Evolutionary conservation across 75 land plant species (phyloP), one percentile per base, ranked within the genome.

Genomic region (Sequoiadendron giganteum): DNA sequence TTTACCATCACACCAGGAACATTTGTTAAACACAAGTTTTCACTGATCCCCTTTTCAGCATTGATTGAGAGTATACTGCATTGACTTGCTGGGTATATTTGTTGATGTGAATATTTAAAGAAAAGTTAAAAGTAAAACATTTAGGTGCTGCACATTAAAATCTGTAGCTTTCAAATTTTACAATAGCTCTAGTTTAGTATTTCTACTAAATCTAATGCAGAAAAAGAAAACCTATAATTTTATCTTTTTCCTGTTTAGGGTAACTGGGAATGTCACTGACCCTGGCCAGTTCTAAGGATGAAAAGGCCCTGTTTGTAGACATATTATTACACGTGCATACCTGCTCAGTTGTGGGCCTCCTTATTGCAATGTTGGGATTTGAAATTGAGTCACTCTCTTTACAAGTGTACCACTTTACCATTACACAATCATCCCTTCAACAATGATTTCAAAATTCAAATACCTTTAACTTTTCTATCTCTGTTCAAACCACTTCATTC

Each of bases 401-500:
- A 52, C 55, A 52, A 52, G 13, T 14, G 16, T 15, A 52, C 55
- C 55, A 52, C 55, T 52, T 14, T 52, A 52, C 55, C 55, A 52
- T 52, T 52, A 52, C 55, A 52, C 55, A 14, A 52, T 14, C 55
- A 52, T 2, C 55, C 52, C 16, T 11, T 52, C 55, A 13, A 52
- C 55, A 13, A 52, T 13, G 2, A 14, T 52, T 52, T 52, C 55
- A 13, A 2, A 14, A 52, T 14, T 21, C 5, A 58, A 58, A 58
- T 58, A 58, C 25, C 21, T 58, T 5, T 58, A 6, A 7, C 76
- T 30, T 9, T 72, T 30, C 76, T 10, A 10, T 72, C 10, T 8
- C 76, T 72, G 76, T 28, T 72, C 76, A n/a, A 72, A 72, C 34
- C 36, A 72, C 34, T 72, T 70, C 76, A 72, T 72, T 72, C n/a